phyloP scores from a whole-genome alignment of 208 protist genomes.

The Acanthamoeba castellanii region DNA sequence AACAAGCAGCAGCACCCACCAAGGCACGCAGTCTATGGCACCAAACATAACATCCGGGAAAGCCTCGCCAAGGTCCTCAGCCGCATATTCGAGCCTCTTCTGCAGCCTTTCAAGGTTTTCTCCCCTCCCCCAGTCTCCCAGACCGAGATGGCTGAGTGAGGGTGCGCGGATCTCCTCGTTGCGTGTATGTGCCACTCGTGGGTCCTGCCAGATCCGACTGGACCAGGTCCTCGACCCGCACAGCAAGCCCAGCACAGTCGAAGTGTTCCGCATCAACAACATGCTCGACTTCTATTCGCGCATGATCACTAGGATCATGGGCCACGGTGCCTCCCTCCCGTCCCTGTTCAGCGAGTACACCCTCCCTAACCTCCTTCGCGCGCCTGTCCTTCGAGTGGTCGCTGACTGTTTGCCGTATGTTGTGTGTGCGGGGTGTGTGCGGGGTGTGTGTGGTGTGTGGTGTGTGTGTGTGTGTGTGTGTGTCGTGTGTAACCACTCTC shows the following conservation, averaged over 20 bases:
- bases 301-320: constrained; percentile 64
- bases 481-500: neutral
- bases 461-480: neutral
- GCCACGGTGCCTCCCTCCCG: neutral
- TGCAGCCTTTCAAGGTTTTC: constrained; percentile 72
- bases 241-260: constrained; percentile 71
- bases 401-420: too few relatives aligned
- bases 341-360: constrained; percentile 14
- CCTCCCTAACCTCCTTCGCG: too few relatives aligned
- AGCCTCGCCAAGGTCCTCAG: constrained; percentile 72
- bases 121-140: neutral
- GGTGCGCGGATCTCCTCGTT: neutral
- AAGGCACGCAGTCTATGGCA: neutral
- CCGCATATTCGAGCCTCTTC: constrained; percentile 76
- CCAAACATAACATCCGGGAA: constrained; percentile 11
- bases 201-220: constrained; percentile 20
- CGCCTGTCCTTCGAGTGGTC: too few relatives aligned
- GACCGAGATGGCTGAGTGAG: neutral
- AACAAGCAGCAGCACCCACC: neutral
- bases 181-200: neutral
- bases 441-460: too few relatives aligned
- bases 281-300: constrained; percentile 80
- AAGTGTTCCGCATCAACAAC: constrained; percentile 78
- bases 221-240: constrained; percentile 77
- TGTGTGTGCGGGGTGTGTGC: too few relatives aligned